Percentiles rank a stretch among this genome's conserved stretches.
These are phyloP conservation scores for Eucalyptus tenuipes DNA, from an alignment of 345 rosid genomes.

Conservation along the genomic window DNA sequence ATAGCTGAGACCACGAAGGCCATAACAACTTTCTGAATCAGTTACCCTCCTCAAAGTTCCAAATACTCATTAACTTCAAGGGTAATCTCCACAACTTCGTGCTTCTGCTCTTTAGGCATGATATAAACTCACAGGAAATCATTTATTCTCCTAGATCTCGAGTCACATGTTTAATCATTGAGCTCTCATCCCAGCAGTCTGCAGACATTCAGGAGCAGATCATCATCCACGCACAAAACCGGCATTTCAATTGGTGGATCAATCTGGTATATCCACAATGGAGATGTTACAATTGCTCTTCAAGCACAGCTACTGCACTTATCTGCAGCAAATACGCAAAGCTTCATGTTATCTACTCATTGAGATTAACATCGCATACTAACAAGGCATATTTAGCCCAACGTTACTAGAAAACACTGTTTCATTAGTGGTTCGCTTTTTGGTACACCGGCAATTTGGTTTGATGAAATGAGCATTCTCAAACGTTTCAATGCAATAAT, in stretches of 20 bases:
- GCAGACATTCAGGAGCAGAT: neutral
- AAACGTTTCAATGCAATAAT: neutral
- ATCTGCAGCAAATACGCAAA: neutral
- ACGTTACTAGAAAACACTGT: neutral
- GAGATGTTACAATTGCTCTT: neutral
- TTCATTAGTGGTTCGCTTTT: neutral
- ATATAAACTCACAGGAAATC: neutral
- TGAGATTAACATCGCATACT: neutral
- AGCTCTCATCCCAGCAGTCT: neutral
- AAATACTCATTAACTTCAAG: neutral
- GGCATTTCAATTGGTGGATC: neutral
- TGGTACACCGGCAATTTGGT: neutral
- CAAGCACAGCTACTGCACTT: neutral
- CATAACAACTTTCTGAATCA: neutral
- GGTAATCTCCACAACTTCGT: neutral
- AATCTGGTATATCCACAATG: neutral
- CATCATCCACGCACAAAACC: neutral
- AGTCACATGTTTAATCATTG: neutral
- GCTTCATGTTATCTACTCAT: neutral
- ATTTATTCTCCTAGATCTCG: neutral
- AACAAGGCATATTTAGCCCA: neutral
- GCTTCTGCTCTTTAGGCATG: neutral
- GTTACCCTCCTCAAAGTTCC: neutral
- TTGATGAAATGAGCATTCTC: neutral
- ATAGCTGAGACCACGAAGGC: neutral